Base-by-base conservation (phyloP, 805 yeast genomes). In the Metschnikowia amazonensis region DNA sequence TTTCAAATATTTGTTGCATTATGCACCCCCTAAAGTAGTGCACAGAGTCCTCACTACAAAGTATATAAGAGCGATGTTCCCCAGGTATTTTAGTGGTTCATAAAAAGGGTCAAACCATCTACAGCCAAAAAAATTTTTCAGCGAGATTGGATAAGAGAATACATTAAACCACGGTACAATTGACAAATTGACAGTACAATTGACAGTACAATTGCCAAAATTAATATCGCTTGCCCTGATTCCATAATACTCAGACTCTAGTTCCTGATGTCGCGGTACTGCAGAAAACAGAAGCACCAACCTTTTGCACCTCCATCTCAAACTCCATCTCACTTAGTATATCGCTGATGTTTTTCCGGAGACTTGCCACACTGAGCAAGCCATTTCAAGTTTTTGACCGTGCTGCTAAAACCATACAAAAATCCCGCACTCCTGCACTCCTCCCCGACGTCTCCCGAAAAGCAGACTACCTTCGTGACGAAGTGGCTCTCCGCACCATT, bases 391-490 rank as follows among this genome's bases (percentile, higher is more conserved):
- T 70, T 8, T 87, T 87, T 62, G 85, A 86, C 61, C 64, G 94
- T 34, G 53, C 64, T 6, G 71, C 80, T 44, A 88, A 88, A 58
- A 62, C 70, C 5, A 53, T 72, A n/a, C 95, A 88, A 54, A 65
- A 87, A 36, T 69, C 77, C 20, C 53, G 74, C 37, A 79, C 85
- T 0, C 79, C 82, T 0, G 36, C 44, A 5, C 62, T 75, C 20
- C 63, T 66, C 16, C 77, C 75, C 3, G 67, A 67, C 8, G 57
- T 59, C 35, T 74, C 82, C 13, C 65, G 80, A 16, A 70, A 76
- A 50, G 86, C 77, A 9, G 95, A 88, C 52, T 88, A 86, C 56
- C 64, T 88, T 21, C 71, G 89, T 34, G 82, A 84, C 56, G 94
- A 86, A 59, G 79, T 86, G 6, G 89, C 94, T 0, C 58, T 71